Evolutionary conservation across 2,329 filamentous ascomycete species (phyloP), one percentile per base, ranked within the genome.

Genomic region (Verruconis gallopava): DNA sequence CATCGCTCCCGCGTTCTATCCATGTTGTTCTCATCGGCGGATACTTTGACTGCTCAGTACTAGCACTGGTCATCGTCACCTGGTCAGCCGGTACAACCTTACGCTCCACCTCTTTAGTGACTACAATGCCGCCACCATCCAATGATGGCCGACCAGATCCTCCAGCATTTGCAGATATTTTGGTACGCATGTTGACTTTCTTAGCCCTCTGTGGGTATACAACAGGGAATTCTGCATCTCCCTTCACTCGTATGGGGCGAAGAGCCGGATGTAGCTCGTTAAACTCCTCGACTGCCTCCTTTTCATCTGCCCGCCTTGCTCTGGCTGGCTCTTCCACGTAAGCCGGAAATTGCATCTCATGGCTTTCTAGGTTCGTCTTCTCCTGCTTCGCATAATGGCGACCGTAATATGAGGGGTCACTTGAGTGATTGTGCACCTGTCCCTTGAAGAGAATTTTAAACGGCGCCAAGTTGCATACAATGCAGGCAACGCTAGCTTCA

Each of bases 401-500:
- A 13, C 19, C n/a, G 30, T 18, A 19, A 21, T 5, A 6, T 18
- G 33, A 21, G 4, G 28, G 17, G 18, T 42, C 21, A 30, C 30
- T 21, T 2, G 25, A 9, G 30, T 42, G 22, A 19, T 13, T 38
- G 14, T n/a, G 20, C 25, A 44, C 40, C 11, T 21, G 30, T 3
- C 47, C 37, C 14, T 32, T 38, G 19, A 48, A 44, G 15, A 48
- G n/a, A 5, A 42, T 25, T 21, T 44, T 45, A 43, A 49, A 49
- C 34, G 47, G 46, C 12, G 43, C 45, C 20, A 49, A 37, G 25
- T 43, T 47, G 34, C 22, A 40, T 5, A 48, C 45, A 15, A 45
- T 36, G 18, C 48, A 45, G 9, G 48, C 44, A 5, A 47, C 43
- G 32, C 44, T 44, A 30, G 39, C 41, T 35, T 50, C 47, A 36